These are phyloP conservation scores for Aciculosporium take DNA, from an alignment of 2,329 filamentous ascomycete species.

Conservation along the genomic window DNA sequence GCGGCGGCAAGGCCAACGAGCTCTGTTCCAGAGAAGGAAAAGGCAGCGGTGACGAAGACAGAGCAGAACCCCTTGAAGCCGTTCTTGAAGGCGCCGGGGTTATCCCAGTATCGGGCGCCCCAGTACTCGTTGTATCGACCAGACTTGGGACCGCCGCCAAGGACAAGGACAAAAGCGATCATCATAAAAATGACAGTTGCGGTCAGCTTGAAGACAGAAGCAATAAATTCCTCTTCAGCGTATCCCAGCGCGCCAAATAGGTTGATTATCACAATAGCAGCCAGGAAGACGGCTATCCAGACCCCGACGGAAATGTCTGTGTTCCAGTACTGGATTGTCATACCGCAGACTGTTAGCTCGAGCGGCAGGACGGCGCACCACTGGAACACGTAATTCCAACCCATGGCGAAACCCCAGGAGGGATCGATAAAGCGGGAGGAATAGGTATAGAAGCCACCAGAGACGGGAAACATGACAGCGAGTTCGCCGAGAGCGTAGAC, in stretches of 20 bases:
- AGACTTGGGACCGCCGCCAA: conserved; percentile 42
- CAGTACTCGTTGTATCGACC: conserved; percentile 32
- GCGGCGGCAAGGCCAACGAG: conserved; percentile 30
- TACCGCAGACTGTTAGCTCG: conserved; percentile 32
- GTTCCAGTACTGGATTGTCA: conserved; percentile 39
- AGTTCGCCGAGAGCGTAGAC: conserved; percentile 45
- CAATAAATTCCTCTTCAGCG: conserved; percentile 38
- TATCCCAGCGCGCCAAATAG: conserved; percentile 36
- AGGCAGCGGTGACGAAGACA: conserved; percentile 60
- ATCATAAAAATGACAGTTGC: conserved; percentile 46
- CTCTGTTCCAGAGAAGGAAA: conserved; percentile 60
- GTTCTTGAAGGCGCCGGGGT: conserved; percentile 47
- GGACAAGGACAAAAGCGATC: conserved; percentile 43
- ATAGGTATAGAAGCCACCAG: conserved; percentile 46
- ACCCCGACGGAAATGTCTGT: conserved; percentile 27
- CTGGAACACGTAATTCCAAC: conserved; percentile 35
- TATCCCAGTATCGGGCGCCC: conserved; percentile 35
- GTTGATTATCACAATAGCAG: conserved; percentile 32
- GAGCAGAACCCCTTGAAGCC: conserved; percentile 63
- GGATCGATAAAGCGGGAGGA: conserved; percentile 45
- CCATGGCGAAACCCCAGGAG: conserved; percentile 41
- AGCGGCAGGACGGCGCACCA: conserved; percentile 33
- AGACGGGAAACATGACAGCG: conserved; percentile 42
- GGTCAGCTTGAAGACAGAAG: conserved; percentile 36
- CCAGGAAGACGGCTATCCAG: conserved; percentile 37